These are phyloP conservation scores for Dioszegia crocea DNA, from an alignment of 768 basidiomycete species.

Conservation along the genomic window DNA sequence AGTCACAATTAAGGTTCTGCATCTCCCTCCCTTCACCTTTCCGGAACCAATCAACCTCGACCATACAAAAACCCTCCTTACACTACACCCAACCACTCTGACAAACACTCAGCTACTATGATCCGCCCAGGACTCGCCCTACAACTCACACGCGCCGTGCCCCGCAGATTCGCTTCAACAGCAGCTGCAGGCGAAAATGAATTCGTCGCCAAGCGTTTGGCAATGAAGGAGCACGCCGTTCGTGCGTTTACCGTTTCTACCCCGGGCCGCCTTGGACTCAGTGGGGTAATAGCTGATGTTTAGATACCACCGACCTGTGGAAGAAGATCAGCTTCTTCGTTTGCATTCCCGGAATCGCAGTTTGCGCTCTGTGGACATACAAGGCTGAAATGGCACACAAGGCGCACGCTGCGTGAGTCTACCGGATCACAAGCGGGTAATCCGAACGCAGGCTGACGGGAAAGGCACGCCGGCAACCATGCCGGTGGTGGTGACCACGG, in stretches of 20 bases:
- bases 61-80: background rate
- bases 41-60: conserved; percentile 4
- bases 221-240: conserved; percentile 42
- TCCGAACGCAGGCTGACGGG: background rate
- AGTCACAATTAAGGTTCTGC: no score
- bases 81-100: background rate
- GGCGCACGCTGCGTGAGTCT: conserved; percentile 43
- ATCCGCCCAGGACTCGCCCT: conserved; percentile 19
- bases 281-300: background rate
- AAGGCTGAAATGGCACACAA: conserved; percentile 46
- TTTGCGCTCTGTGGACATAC: conserved; percentile 44
- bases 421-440: background rate
- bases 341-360: conserved; percentile 45
- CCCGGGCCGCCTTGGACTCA: no score
- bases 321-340: conserved; percentile 39
- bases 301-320: conserved; percentile 45
- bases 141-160: background rate
- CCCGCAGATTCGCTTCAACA: conserved; percentile 13
- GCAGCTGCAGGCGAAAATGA: conserved; percentile 33
- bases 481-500: conserved; percentile 7
- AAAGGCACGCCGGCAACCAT: conserved; percentile 2
- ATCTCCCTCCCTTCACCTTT: no score
- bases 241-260: conserved; percentile 26
- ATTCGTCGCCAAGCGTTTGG: conserved; percentile 35
- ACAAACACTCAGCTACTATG: conserved; percentile 12